Evolutionary conservation across 768 basidiomycete species (phyloP), one percentile per base, ranked within the genome.

Genomic region (Coprinopsis strossmayeri): DNA sequence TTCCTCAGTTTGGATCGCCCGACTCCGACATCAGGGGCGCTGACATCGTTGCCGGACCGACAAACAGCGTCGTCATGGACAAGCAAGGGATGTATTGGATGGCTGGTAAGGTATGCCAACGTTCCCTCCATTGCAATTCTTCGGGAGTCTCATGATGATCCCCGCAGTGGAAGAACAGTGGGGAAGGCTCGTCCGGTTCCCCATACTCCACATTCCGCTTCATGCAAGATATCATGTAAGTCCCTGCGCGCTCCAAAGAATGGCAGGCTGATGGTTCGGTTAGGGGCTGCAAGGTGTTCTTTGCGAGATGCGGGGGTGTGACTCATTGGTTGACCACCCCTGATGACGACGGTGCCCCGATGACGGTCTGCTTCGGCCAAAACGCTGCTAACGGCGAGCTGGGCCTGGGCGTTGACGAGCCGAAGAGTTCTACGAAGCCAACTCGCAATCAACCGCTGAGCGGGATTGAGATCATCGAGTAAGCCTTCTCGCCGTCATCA

Each of bases 111-210:
- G 84, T 79, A 58, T n/a, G 53, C 38, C 23, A n/a, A n/a, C 25
- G 35, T 17, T 27, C 45, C 24, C 41, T 39, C 18, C 23, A n/a
- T n/a, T n/a, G 51, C 12, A 4, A 32, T 17, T 13, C 20, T 46
- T 11, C 23, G n/a, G 15, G 12, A 2, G 40, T 47, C 13, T 48
- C 51, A 37, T 39, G 15, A 28, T 35, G 47, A n/a, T 18, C 23
- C 46, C 24, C 46, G 50, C 50, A 92, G 81, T 98, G 90, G 89
- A 97, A 97, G 66, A 89, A 84, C 54, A 92, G 91, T 4, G 94
- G 94, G 10, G 94, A 96, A 65, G 94, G 91, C 21, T 93, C 92
- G n/a, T 79, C 79, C 13, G 91, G 91, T 10, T 91, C 88, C 21
- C 90, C 91, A 0, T 94, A 85, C 62, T 91, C 91, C 0, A 79